Conservation (phyloP, 345 rosid genomes). For the Draba incana region DNA sequence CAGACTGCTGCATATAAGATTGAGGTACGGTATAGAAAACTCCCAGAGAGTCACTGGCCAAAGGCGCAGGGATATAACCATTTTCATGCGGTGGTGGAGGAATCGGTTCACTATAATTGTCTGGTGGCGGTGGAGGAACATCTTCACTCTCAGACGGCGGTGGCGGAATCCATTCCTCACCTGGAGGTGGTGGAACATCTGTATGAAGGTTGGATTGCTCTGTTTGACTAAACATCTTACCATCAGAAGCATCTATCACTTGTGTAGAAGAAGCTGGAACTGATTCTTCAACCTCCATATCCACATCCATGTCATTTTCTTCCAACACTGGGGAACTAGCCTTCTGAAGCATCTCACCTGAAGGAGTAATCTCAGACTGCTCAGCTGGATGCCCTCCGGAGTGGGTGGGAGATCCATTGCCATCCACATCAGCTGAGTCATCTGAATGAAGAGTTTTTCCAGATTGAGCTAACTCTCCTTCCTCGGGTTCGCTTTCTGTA, state of each 20-base stretch:
- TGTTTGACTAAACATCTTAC: conserved; percentile 36
- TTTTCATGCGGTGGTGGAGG: conserved; percentile 81
- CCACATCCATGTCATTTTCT: conserved; percentile 93
- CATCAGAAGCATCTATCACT: conserved; percentile 33
- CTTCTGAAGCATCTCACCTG: conserved; percentile 41
- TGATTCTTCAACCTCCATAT: conserved; percentile 93
- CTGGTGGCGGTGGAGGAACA: conserved; percentile 89
- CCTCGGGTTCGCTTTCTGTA: conserved; percentile 42
- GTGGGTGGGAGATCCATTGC: conserved; percentile 44
- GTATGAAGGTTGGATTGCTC: conserved; percentile 50
- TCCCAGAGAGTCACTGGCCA: conserved; percentile 68
- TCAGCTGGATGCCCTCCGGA: conserved; percentile 41
- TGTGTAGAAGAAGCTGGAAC: conserved; percentile 36
- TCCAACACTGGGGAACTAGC: conserved; percentile 48
- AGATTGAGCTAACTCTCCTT: conserved; percentile 36
- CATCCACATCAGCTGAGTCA: conserved; percentile 24
- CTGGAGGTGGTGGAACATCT: conserved; percentile 68
- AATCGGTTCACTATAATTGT: conserved; percentile 61
- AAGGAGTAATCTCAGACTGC: conserved; percentile 41
- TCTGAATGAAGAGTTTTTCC: conserved; percentile 42
- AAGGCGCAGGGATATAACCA: conserved; percentile 52
- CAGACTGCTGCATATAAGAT: conserved; percentile 56
- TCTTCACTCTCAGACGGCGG: conserved; percentile 82
- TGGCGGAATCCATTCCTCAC: conserved; percentile 94
- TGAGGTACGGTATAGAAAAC: conserved; percentile 51